Base-by-base conservation (phyloP, 2,329 filamentous ascomycete genomes). In the Stemphylium vesicarium region DNA sequence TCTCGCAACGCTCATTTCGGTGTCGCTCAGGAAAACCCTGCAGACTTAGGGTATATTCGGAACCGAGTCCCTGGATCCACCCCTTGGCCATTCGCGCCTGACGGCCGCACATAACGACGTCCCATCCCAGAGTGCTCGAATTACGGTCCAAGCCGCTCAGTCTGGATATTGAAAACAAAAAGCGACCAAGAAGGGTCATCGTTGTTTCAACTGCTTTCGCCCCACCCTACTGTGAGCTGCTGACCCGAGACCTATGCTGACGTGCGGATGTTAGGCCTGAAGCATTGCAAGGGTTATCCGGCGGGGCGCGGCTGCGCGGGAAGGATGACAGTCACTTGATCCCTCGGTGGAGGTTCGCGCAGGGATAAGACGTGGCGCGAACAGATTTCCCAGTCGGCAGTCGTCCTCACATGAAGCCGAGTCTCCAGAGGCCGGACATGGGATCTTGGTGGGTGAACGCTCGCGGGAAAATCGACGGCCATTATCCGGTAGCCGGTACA, bases 311-410 rank as follows among this genome's bases (percentile, higher is more conserved):
- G 63, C 52, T 62, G 59, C 46, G 61, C 71, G 69, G 71, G 70
- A 73, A 73, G 71, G 70, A 74, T 70, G 65, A 50, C 45, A 57
- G 59, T 66, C 62, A 66, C 56, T 65, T 64, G 63, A 64, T 63
- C 53, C 55, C 61, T 59, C 52, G 38, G 33, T 51, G n/a, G 20
- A 38, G 22, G 20, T 40, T 36, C 33, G 11, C 42, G 24, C 41
- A 47, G 43, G 53, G 37, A 52, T 42, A 39, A 15, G 44, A 49
- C 43, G 39, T 41, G 50, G 44, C 36, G 22, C 16, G 18, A 20
- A 41, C 42, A 41, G 22, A 48, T n/a, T 42, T 39, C 4, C 20
- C 15, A 18, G 26, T 31, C 15, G 40, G 13, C 37, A 26, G 33
- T 37, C 18, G 16, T 33, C n/a, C 36, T 42, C 38, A 53, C 36